Percentiles rank a stretch among this genome's conserved stretches.
These are phyloP conservation scores for Oldenlandia corymbosa DNA, from an alignment of 257 asterid genomes.

Conservation along the genomic window DNA sequence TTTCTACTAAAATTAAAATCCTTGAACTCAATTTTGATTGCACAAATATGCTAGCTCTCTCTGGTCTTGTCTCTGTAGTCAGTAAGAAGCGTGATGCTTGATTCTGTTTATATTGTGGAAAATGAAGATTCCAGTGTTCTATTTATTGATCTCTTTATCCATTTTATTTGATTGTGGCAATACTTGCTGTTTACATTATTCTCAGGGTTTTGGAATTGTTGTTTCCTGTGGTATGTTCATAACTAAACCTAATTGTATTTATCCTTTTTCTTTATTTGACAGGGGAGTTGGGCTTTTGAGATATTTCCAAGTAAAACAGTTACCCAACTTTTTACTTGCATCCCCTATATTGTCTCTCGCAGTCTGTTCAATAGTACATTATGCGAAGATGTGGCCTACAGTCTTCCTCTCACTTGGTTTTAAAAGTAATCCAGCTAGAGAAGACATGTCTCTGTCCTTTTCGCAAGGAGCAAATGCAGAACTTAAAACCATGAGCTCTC, in stretches of 20 bases:
- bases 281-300: conserved; percentile 95
- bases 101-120: neutral
- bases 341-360: conserved; percentile 79
- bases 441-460: conserved; percentile 29
- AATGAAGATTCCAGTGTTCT: neutral
- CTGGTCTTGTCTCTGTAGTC: neutral
- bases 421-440: conserved; percentile 27
- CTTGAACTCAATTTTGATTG: neutral
- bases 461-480: conserved; percentile 27
- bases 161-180: too few relatives aligned
- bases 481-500: conserved; percentile 20
- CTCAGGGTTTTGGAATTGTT: neutral
- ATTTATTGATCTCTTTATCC: neutral
- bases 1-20: neutral
- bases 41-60: neutral
- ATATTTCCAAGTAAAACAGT: conserved; percentile 81
- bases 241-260: neutral
- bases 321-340: conserved; percentile 89
- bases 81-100: neutral
- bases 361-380: conserved; percentile 56
- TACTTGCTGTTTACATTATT: neutral
- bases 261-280: conserved; percentile 19
- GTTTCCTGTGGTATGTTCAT: neutral
- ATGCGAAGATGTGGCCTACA: conserved; percentile 63
- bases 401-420: conserved; percentile 75